Conservation (phyloP, 495 filamentous ascomycete species). For the Penicillium bovifimosum region DNA sequence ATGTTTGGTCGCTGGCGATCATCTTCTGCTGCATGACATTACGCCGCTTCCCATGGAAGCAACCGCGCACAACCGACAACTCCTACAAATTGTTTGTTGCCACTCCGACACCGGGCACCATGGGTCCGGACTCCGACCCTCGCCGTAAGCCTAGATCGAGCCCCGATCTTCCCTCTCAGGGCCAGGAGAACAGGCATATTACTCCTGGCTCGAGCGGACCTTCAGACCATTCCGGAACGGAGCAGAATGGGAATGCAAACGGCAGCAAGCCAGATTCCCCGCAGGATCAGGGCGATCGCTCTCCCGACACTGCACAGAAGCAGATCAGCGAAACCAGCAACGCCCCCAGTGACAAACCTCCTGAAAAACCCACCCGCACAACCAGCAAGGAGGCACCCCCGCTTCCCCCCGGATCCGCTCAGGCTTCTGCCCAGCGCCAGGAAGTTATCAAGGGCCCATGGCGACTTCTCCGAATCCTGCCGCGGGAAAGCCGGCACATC, state of each 20-base stretch:
- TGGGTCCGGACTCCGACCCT: slow-evolving; percentile 42
- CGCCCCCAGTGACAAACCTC: slow-evolving; percentile 19
- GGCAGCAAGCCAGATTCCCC: slow-evolving; percentile 9
- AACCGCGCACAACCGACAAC: slow-evolving; percentile 84
- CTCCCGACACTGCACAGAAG: slow-evolving; percentile 22
- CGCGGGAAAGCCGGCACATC: slow-evolving; percentile 82
- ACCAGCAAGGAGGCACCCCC: slow-evolving; percentile 49
- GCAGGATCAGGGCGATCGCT: slow-evolving; percentile 9
- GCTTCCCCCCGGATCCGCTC: slow-evolving; percentile 26
- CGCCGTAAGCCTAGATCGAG: slow-evolving; percentile 38
- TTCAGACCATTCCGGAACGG: slow-evolving; percentile 8
- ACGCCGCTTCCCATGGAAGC: slow-evolving; percentile 94
- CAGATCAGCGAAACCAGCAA: slow-evolving; percentile 24
- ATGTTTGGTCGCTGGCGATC: slow-evolving; percentile 97
- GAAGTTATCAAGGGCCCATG: slow-evolving; percentile 89
- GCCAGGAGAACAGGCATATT: slow-evolving; percentile 22
- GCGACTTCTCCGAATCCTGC: slow-evolving; percentile 85
- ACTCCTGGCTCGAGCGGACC: slow-evolving; percentile 11
- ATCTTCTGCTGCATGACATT: slow-evolving; percentile 99
- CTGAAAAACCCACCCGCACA: slow-evolving; percentile 29
- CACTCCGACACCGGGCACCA: slow-evolving; percentile 53
- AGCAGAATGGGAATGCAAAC: slow-evolving; percentile 15
- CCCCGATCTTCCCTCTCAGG: slow-evolving; percentile 29
- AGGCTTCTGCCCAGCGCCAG: slow-evolving; percentile 41
- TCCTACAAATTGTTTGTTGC: slow-evolving; percentile 91